These are phyloP conservation scores for Brassica incana DNA, from an alignment of 345 rosid genomes.

Conservation along the genomic window DNA sequence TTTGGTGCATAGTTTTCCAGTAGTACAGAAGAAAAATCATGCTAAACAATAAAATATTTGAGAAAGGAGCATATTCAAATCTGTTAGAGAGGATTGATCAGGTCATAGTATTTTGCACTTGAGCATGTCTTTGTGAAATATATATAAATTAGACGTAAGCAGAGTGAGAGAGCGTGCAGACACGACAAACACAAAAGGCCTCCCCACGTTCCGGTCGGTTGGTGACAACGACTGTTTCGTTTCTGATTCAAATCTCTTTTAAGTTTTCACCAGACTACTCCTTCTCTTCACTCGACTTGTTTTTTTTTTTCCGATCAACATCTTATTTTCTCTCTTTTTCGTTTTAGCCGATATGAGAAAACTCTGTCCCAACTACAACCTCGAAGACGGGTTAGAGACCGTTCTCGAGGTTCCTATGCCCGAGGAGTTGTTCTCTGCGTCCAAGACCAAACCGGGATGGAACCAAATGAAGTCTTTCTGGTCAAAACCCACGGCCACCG, in stretches of 20 bases:
- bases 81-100: slow-evolving; percentile 12
- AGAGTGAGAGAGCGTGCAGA: slow-evolving; percentile 64
- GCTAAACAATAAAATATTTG: background rate
- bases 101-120: slow-evolving; percentile 21
- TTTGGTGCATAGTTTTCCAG: background rate
- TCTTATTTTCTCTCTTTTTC: background rate
- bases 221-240: slow-evolving; percentile 44
- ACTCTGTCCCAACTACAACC: slow-evolving; percentile 81
- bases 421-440: slow-evolving; percentile 68
- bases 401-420: slow-evolving; percentile 97
- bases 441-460: slow-evolving; percentile 54
- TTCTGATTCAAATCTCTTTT: slow-evolving; percentile 29
- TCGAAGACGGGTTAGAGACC: slow-evolving; percentile 90
- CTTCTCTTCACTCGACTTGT: slow-evolving; percentile 26
- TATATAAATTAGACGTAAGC: slow-evolving; percentile 20
- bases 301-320: background rate
- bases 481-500: slow-evolving; percentile 46
- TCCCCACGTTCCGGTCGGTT: slow-evolving; percentile 80
- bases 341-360: slow-evolving; percentile 60
- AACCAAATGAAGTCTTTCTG: slow-evolving; percentile 83
- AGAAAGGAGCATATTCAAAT: background rate
- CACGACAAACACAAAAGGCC: slow-evolving; percentile 65
- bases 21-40: background rate
- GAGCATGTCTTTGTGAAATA: slow-evolving; percentile 25
- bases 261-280: slow-evolving; percentile 26